Evolutionary conservation across 441 rosid genomes (phyloP), one percentile per base, ranked within the genome.

Genomic region (Aquilaria agallochum): DNA sequence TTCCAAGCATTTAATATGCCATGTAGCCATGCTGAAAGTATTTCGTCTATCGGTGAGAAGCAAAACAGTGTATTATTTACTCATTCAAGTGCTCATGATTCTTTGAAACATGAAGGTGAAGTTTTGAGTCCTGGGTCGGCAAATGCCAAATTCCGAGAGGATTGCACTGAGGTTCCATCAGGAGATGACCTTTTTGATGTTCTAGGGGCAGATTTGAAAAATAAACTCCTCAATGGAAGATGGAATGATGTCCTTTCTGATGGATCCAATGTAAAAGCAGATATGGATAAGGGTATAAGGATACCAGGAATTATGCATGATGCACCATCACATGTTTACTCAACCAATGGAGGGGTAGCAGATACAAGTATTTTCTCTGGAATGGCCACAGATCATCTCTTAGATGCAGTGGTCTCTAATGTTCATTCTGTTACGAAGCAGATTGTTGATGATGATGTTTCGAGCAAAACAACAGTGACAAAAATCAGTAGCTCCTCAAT

Each of bases 341-440:
- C 87, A 31, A 68, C 65, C 9, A 72, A 74, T 14, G 75, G 71
- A 47, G 77, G 70, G 53, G 49, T 67, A 63, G 76, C 80, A 11
- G 81, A 71, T 48, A 65, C 52, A 64, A 65, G 68, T 58, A 48
- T 71, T 50, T 64, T 69, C 67, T 74, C 80, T 44, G 73, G 59
- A 10, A 46, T 49, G 33, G 83, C 78, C 46, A 63, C 78, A 9
- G 96, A 86, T 71, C 70, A 95, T 81, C 92, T 95, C 68, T 72
- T 95, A 74, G 99, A 91, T 75, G 99, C 99, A 13, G 96, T 95
- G 50, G 96, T 95, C 57, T 83, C 94, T 1, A 77, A 80, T 65
- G 91, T 83, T 44, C 74, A 77, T 36, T 73, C 88, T 49, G 56
- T 75, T 51, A 48, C 82, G 4, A 91, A 86, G 80, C 90, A 89